Percentiles rank a stretch among this genome's conserved stretches.
These are phyloP conservation scores for Paraphoma sp. DNA, from an alignment of 2,329 filamentous ascomycete species.

Conservation along the genomic window DNA sequence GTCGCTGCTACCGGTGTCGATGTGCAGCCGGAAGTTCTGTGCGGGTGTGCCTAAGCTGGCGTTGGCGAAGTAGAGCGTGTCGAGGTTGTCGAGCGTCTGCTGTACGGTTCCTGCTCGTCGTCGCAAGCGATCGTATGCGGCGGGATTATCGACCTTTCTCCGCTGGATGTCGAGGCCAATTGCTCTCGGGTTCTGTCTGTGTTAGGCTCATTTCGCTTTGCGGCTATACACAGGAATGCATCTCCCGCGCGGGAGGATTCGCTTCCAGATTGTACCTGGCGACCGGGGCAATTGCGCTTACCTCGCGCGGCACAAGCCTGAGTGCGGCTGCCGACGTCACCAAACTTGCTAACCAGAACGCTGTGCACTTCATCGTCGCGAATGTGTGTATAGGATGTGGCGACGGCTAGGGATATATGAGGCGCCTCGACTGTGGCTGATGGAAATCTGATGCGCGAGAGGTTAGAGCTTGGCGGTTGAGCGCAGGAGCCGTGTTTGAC, in stretches of 20 bases:
- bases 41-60: slow-evolving; percentile 63
- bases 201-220: slow-evolving; percentile 15
- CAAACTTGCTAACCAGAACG: slow-evolving; percentile 37
- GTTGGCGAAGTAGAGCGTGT: slow-evolving; percentile 66
- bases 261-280: slow-evolving; percentile 19
- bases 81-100: slow-evolving; percentile 62
- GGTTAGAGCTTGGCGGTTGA: slow-evolving; percentile 4
- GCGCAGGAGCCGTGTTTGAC: neutral
- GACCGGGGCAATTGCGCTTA: slow-evolving; percentile 40
- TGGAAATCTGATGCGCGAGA: neutral
- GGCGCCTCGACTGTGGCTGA: slow-evolving; percentile 6
- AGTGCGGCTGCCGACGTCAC: slow-evolving; percentile 37
- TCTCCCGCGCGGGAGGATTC: slow-evolving; percentile 15
- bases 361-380: slow-evolving; percentile 38
- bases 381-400: neutral
- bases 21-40: slow-evolving; percentile 62
- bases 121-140: slow-evolving; percentile 55
- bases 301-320: slow-evolving; percentile 40
- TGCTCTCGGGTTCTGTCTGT: slow-evolving; percentile 52
- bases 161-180: slow-evolving; percentile 60
- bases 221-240: slow-evolving; percentile 6
- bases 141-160: slow-evolving; percentile 53
- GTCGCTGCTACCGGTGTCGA: slow-evolving; percentile 70
- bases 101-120: slow-evolving; percentile 52
- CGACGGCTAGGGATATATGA: neutral